Evolutionary conservation across 2,329 filamentous ascomycete genomes (phyloP).

Genomic region (Exophiala mesophila): DNA sequence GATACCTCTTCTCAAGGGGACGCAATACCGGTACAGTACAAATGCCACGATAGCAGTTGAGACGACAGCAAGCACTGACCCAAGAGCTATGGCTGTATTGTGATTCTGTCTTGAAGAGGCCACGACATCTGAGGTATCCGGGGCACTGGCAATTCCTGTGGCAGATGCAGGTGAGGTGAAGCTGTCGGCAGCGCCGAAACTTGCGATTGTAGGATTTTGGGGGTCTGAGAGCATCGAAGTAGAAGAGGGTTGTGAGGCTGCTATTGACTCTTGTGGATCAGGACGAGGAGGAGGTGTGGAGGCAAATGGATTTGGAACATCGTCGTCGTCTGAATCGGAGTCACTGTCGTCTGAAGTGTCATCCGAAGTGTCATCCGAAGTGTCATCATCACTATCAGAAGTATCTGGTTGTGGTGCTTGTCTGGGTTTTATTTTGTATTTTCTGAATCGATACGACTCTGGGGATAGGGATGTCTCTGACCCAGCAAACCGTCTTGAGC

Average conservation of each 20-base stretch:
- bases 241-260: too few relatives aligned
- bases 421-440: neutral
- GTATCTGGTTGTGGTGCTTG: neutral
- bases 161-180: neutral
- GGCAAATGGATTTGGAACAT: slow-evolving; percentile 1
- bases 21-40: slow-evolving; percentile 12
- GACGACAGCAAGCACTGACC: slow-evolving; percentile 8
- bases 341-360: neutral
- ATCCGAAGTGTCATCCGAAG: neutral
- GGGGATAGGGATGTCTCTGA: too few relatives aligned
- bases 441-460: too few relatives aligned
- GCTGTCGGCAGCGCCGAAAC: neutral
- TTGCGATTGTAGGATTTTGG: neutral
- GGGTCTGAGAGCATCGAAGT: too few relatives aligned
- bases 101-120: neutral
- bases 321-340: slow-evolving; percentile 5
- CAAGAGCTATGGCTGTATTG: slow-evolving; percentile 11
- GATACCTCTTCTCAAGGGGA: slow-evolving; percentile 2
- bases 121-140: neutral
- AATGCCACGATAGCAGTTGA: slow-evolving; percentile 4
- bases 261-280: too few relatives aligned
- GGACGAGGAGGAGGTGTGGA: too few relatives aligned
- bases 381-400: neutral
- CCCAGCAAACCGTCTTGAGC: too few relatives aligned
- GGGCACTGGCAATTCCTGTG: neutral